Conservation (phyloP, 192 early-diverging fungal species). For the Coemansia sp. region DNA sequence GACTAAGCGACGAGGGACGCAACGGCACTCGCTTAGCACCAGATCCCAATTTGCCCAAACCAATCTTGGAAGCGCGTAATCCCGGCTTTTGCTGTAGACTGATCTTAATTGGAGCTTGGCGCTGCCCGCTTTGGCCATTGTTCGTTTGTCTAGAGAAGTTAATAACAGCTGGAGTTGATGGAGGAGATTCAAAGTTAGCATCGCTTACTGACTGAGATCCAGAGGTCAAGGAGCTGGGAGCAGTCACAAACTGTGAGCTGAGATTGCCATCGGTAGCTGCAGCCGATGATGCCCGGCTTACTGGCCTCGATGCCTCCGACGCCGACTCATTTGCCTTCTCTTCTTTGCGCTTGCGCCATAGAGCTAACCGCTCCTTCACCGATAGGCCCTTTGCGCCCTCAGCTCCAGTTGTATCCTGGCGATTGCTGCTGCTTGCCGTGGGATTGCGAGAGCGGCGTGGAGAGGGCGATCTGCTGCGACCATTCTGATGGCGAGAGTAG, state of each 20-base stretch:
- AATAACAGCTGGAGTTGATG: conserved; percentile 8
- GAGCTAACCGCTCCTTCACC: conserved; percentile 74
- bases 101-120: background rate
- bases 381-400: conserved; percentile 68
- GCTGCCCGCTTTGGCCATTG: background rate
- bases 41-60: conserved; percentile 27
- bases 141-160: background rate
- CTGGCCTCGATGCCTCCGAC: background rate
- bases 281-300: conserved; percentile 7
- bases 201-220: conserved; percentile 15
- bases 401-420: conserved; percentile 8
- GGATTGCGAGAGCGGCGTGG: background rate
- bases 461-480: conserved; percentile 23
- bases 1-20: conserved; percentile 26
- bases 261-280: conserved; percentile 25
- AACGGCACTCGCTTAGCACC: conserved; percentile 49
- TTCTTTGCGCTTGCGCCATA: conserved; percentile 75
- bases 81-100: conserved; percentile 1
- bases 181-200: conserved; percentile 18
- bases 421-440: background rate
- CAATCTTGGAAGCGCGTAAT: conserved; percentile 1
- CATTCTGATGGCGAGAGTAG: background rate
- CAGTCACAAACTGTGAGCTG: conserved; percentile 34
- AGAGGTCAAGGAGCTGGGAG: conserved; percentile 24
- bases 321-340: conserved; percentile 11